A percentile compares a stretch with the other conserved stretches of the same genome.
These are phyloP conservation scores for Globisporangium takayamanum DNA, from an alignment of 352 stramenopile species.

Conservation along the genomic window DNA sequence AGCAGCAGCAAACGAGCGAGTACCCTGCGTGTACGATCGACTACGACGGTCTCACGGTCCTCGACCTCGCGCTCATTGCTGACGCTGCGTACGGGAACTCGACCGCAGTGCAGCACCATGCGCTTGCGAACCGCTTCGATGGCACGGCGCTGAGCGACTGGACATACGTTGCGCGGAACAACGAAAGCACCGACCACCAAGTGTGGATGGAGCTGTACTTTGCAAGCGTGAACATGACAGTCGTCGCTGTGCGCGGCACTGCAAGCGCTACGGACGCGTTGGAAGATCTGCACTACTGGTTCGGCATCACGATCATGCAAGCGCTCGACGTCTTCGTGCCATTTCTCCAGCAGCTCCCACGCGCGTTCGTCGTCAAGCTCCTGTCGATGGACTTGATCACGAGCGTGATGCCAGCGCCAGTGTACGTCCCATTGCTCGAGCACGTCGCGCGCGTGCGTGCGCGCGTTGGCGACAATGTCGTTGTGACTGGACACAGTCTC, in stretches of 20 bases:
- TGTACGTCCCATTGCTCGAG: slow-evolving; percentile 51
- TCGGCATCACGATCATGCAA: slow-evolving; percentile 84
- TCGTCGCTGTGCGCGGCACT: slow-evolving; percentile 74
- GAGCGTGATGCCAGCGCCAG: slow-evolving; percentile 54
- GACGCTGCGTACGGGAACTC: slow-evolving; percentile 70
- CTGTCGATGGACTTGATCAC: slow-evolving; percentile 64
- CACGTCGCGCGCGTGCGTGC: slow-evolving; percentile 37
- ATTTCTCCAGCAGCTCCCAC: slow-evolving; percentile 77
- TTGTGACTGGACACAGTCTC: slow-evolving; percentile 74
- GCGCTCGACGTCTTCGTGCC: slow-evolving; percentile 70
- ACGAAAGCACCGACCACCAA: slow-evolving; percentile 62
- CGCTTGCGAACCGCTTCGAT: slow-evolving; percentile 70
- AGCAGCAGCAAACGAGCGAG: slow-evolving; percentile 24
- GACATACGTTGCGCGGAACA: slow-evolving; percentile 68
- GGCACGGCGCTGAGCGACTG: slow-evolving; percentile 61
- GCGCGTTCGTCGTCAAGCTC: slow-evolving; percentile 58
- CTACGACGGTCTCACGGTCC: slow-evolving; percentile 45
- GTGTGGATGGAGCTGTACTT: slow-evolving; percentile 83
- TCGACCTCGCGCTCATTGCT: slow-evolving; percentile 74
- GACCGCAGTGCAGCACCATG: slow-evolving; percentile 43
- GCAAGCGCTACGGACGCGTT: slow-evolving; percentile 70
- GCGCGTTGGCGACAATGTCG: slow-evolving; percentile 44
- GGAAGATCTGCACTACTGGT: slow-evolving; percentile 84
- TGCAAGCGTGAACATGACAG: slow-evolving; percentile 68
- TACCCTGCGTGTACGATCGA: slow-evolving; percentile 73